Evolutionary conservation across 1,139 yeast genomes (phyloP), one percentile per base, ranked within the genome.

Genomic region (Debaryomyces subglobosus): DNA sequence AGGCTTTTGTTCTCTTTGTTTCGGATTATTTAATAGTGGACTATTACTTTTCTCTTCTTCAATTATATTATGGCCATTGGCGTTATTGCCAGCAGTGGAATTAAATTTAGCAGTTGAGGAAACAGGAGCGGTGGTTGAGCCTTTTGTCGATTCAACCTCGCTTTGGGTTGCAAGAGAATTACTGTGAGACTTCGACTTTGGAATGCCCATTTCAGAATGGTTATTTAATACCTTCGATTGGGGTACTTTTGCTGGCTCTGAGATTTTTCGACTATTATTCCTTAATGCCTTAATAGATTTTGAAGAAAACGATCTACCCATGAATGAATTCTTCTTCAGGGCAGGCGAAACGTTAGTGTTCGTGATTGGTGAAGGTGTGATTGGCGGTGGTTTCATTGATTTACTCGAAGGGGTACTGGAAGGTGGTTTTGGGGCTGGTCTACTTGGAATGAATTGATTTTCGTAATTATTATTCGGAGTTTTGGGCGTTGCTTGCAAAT

Each of bases 401-500:
- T 36, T 38, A 5, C 49, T 23, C 4, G 32, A 35, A 18, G 53
- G 20, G 21, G 43, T 36, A 30, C 33, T 39, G 16, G 42, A 53
- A 3, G 80, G 81, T 1, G 81, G 81, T 52, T 79, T 80, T 39
- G 90, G 90, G 0, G 90, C 88, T 0, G 89, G 89, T 52, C 89
- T 70, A 46, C 83, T 78, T 5, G 89, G 89, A 49, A 84, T 81
- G 53, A 79, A 84, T 57, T 78, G 84, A 29, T 61, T 67, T 54
- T 75, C 80, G 42, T 54, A 60, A 49, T 60, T 56, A 43, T 67
- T 48, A 43, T 54, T 55, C 27, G 68, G 64, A 43, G 45, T 54
- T 40, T 47, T 45, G 18, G 53, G 51, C 8, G 57, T 45, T 16
- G 39, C 53, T 52, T 49, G 54, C 51, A 52, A 59, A 29, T 64